These are phyloP conservation scores for Globisporangium heterothallicum DNA, from an alignment of 352 stramenopile genomes.

Conservation along the genomic window DNA sequence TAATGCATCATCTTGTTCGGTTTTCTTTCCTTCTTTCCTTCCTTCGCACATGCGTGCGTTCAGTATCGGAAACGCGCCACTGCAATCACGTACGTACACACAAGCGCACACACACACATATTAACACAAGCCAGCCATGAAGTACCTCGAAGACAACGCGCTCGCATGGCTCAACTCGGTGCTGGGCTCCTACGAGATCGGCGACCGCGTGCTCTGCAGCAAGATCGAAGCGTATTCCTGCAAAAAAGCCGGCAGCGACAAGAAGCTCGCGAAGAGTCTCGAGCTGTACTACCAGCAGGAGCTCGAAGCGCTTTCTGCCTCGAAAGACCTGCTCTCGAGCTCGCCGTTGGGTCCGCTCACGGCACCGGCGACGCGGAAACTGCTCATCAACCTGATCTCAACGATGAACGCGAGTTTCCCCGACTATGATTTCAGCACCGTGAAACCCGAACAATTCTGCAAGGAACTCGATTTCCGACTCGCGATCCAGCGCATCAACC, in stretches of 20 bases:
- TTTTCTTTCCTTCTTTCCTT: not conserved
- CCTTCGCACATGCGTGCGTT: too few species aligned
- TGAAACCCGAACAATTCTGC: constrained; percentile 87
- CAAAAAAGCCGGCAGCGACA: constrained; percentile 90
- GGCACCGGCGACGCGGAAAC: constrained; percentile 73
- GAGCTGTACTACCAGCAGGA: constrained; percentile 86
- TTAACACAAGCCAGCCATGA: too few species aligned
- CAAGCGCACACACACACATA: too few species aligned
- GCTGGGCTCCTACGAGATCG: constrained; percentile 78
- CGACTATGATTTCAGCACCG: constrained; percentile 90
- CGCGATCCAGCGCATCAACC: constrained; percentile 86
- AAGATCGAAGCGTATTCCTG: constrained; percentile 91
- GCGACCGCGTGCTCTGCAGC: constrained; percentile 81
- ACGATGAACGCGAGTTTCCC: constrained; percentile 94
- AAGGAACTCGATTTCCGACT: constrained; percentile 84
- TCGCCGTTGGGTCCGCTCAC: constrained; percentile 79
- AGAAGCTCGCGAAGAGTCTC: constrained; percentile 87
- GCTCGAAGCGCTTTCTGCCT: constrained; percentile 37
- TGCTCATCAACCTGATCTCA: constrained; percentile 91
- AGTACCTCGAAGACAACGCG: constrained; percentile 90
- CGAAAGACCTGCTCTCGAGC: constrained; percentile 49
- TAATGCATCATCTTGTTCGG: not conserved
- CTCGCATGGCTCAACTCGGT: constrained; percentile 89
- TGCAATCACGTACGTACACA: too few species aligned
- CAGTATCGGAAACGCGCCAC: too few species aligned